Evolutionary conservation across 1,284 basidiomycete species (phyloP), one percentile per base, ranked within the genome.

Genomic region (Rhodotorula sp.): DNA sequence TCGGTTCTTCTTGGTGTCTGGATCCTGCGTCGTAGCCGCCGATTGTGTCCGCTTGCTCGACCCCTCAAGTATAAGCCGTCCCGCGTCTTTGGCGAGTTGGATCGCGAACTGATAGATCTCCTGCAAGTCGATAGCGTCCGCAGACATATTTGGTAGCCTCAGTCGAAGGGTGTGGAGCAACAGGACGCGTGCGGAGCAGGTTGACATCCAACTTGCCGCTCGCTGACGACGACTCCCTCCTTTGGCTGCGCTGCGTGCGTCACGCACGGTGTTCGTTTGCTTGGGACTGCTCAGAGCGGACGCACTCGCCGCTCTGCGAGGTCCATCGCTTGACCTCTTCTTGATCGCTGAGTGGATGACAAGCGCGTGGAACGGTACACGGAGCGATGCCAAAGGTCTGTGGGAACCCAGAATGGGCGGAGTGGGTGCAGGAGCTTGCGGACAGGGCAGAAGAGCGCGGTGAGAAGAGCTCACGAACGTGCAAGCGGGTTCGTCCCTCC

Each of bases 71-170:
- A 85, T 85, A 73, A 82, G 80, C 59, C 78, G 68, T 3, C 84
- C 84, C 0, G 83, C 84, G 75, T 82, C 66, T 28, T 73, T 73
- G 2, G 94, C 90, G 30, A 97, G 85, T 51, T 82, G 79, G 73
- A 87, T 84, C 5, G 90, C 87, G 78, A 93, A 95, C 0, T 47
- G 37, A 53, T 66, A 57, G 50, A 73, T 62, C 15, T 20, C 58
- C 1, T 51, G 64, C 16, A 73, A 44, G 47, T 73, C 44, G 10
- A 53, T 28, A 2, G 44, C n/a, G 18, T 62, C 50, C 15, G 40
- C 4, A 1, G 64, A 1, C n/a, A 51, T 40, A 37, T 26, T 61
- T 0, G 2, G 16, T n/a, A 16, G 20, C n/a, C 13, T 16, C 22
- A 31, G 1, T 24, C 44, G 40, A 34, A 6, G 18, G 18, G 37